Conservation (phyloP, 2,329 filamentous ascomycete genomes). For the Cephalotrichum gorgonifer region DNA sequence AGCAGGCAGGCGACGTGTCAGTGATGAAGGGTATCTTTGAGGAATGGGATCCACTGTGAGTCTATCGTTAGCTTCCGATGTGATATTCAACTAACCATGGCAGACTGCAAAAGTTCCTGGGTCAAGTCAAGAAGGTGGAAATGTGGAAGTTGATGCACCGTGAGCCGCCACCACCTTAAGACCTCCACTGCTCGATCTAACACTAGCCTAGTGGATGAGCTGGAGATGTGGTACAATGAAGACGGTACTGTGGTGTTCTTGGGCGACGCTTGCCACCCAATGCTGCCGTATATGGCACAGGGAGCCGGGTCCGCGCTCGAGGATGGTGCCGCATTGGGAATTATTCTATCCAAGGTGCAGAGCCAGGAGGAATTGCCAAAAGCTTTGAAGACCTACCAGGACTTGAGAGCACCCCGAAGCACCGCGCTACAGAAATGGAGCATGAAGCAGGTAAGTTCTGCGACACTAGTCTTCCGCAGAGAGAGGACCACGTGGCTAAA, state of each 20-base stretch:
- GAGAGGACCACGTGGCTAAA: not conserved
- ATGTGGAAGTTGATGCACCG: constrained; percentile 3
- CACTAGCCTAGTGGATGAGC: not conserved
- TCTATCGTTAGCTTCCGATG: not conserved
- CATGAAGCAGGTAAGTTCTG: constrained; percentile 4
- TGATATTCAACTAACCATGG: not conserved
- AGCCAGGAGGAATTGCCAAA: not conserved
- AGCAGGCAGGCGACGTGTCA: not conserved
- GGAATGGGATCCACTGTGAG: constrained; percentile 1
- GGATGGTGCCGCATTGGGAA: constrained; percentile 13
- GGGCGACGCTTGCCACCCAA: constrained; percentile 12
- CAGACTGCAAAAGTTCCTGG: not conserved
- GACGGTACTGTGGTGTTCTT: constrained; percentile 15
- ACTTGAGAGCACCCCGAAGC: not conserved
- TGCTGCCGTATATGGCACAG: constrained; percentile 14
- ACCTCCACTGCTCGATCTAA: not conserved
- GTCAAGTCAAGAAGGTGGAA: not conserved
- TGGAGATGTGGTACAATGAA: not conserved
- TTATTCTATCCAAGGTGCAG: constrained; percentile 14
- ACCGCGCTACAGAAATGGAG: not conserved
- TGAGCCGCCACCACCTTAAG: not conserved
- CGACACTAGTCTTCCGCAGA: not conserved
- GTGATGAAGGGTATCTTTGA: not conserved
- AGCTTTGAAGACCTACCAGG: not conserved
- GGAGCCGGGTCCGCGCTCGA: constrained; percentile 15